Evolutionary conservation across 495 filamentous ascomycete species (phyloP), one percentile per base, ranked within the genome.

Genomic region (Tuber aestivum): DNA sequence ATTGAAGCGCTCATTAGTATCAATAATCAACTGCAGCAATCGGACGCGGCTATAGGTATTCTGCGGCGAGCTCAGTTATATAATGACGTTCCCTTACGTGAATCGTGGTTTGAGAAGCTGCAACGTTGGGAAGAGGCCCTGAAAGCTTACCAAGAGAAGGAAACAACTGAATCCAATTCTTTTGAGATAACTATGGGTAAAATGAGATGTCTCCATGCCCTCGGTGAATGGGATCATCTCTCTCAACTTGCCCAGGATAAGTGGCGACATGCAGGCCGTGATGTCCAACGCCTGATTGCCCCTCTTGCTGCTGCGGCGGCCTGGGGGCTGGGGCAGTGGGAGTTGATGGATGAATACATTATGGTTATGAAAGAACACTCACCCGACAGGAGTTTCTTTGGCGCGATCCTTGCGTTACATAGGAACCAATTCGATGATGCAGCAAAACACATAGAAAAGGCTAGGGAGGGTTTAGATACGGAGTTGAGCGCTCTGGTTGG

Each of bases 41-140:
- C 93, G 16, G 95, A 99, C 84, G 95, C 95, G 27, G 95, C 95
- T 23, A 97, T 99, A 71, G 95, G 95, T 82, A 99, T 99, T 69
- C 89, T 99, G 38, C 90, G 94, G 40, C 95, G 95, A 83, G 95
- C 94, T 10, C 95, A 97, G 83, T 89, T 92, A 37, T 99, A 98
- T 84, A 92, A 92, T 73, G 95, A 98, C 79, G 95, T 97, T 75
- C 86, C 88, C 72, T 87, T 99, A 38, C 92, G 95, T 71, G 95
- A 99, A 85, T 97, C 93, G 3, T 99, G 95, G 95, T 99, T 97
- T 78, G 95, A 98, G 86, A 99, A 97, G 83, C 87, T 99, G 38
- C 92, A 97, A 81, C 92, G 95, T 71, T 99, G 96, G 96, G 95
- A 99, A 79, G 95, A 99, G 84, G 95, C 95, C n/a, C 87, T 99